phyloP scores from a whole-genome alignment of 768 basidiomycete species.

The Collybia nuda region DNA sequence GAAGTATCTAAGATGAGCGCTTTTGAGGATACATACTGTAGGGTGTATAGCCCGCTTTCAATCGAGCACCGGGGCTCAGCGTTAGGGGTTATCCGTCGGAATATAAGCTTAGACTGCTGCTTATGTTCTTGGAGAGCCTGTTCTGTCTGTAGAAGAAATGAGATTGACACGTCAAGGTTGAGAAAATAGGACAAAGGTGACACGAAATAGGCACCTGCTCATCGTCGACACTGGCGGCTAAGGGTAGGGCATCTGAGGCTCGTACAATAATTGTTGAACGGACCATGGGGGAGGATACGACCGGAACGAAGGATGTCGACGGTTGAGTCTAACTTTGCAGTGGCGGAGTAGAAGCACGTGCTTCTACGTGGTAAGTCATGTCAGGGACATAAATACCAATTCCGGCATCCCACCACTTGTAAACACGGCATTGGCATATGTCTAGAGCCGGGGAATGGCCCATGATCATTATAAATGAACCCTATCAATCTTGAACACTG shows the following conservation, averaged over 20 bases:
- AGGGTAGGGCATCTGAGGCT: constrained; percentile 83
- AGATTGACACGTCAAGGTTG: constrained; percentile 16
- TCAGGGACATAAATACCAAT: constrained; percentile 11
- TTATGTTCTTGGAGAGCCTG: constrained; percentile 95
- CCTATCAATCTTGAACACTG: constrained; percentile 9
- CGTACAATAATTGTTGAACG: constrained; percentile 85
- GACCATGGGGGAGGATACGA: constrained; percentile 55
- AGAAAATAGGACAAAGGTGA: background rate
- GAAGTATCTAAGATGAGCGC: constrained; percentile 4
- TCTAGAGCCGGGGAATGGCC: constrained; percentile 10
- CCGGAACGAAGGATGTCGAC: background rate
- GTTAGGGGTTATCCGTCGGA: constrained; percentile 90
- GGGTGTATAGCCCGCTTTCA: constrained; percentile 91
- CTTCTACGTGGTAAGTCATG: constrained; percentile 13
- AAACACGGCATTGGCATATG: constrained; percentile 10
- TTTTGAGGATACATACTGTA: constrained; percentile 70
- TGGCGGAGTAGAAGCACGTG: constrained; percentile 13
- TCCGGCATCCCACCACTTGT: constrained; percentile 14
- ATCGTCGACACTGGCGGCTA: constrained; percentile 96
- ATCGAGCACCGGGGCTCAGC: constrained; percentile 96
- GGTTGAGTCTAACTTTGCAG: background rate
- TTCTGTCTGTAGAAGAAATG: constrained; percentile 68
- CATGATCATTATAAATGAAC: constrained; percentile 7
- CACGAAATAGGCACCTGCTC: constrained; percentile 73
- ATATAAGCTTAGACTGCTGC: constrained; percentile 96